A percentile compares a stretch with the other conserved stretches of the same genome.
Evolutionary conservation across 2,329 filamentous ascomycete genomes (phyloP).

Genomic region (Sporothrix protearum): DNA sequence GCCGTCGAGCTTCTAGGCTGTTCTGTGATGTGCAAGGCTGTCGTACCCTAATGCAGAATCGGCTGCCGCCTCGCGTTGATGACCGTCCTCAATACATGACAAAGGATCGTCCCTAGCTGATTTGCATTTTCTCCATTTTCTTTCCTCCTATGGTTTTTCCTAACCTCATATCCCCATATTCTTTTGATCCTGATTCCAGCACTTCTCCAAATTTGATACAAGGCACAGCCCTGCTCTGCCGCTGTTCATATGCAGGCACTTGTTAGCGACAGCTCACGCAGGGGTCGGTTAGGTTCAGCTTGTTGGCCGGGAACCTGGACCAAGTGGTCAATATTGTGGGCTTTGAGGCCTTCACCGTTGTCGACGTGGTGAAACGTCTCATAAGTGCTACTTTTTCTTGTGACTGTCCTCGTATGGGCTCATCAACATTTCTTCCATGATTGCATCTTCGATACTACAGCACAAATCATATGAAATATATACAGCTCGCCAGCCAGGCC

Average conservation of each 20-base stretch:
- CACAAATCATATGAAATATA: not conserved
- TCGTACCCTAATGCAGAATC: not conserved
- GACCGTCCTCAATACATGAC: not conserved
- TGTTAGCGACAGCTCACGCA: not conserved
- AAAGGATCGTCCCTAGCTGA: not conserved
- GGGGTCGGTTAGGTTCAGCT: not conserved
- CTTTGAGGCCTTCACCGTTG: not conserved
- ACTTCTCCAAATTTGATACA: not conserved
- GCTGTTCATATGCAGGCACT: not conserved
- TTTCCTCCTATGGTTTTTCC: not conserved
- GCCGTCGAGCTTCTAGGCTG: not conserved
- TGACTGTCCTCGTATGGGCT: not conserved
- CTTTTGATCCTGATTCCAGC: not conserved
- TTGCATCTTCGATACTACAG: not conserved
- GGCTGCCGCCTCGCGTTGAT: not conserved
- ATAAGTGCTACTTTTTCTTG: not conserved
- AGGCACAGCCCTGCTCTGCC: not conserved
- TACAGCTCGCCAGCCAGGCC: not conserved
- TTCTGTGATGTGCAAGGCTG: not conserved
- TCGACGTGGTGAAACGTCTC: not conserved
- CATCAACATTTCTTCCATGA: not conserved
- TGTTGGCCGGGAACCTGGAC: not conserved
- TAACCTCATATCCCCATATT: not conserved
- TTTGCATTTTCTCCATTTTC: not conserved
- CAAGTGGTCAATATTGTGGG: not conserved